phyloP scores from a whole-genome alignment of 2,329 filamentous ascomycete genomes.

The Colletotrichum theobromicola region DNA sequence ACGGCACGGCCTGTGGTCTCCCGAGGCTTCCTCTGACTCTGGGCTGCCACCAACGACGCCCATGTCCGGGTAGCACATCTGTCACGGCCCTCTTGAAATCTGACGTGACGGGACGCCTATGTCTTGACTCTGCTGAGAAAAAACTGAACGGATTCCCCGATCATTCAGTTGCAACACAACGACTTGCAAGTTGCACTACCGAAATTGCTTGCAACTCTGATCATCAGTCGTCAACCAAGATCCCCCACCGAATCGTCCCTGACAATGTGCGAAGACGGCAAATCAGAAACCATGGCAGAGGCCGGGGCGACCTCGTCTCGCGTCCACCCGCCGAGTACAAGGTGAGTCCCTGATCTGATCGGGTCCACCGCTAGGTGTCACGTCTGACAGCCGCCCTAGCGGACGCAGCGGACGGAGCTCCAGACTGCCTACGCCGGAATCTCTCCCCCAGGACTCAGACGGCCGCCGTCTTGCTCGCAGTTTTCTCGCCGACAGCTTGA shows the following conservation, averaged over 20 bases:
- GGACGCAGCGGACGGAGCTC: conserved; percentile 9
- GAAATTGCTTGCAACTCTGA: neutral
- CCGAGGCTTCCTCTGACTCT: neutral
- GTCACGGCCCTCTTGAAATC: neutral
- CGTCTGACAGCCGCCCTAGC: conserved; percentile 1
- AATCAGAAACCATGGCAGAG: neutral
- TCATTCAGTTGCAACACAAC: neutral
- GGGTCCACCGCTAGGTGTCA: neutral
- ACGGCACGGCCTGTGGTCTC: neutral
- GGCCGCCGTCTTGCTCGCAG: conserved; percentile 2
- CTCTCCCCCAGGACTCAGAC: neutral
- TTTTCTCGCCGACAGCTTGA: conserved; percentile 11
- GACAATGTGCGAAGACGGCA: conserved; percentile 4
- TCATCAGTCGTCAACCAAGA: neutral
- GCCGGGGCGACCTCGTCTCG: conserved; percentile 9
- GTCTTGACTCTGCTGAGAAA: neutral
- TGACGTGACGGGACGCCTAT: neutral
- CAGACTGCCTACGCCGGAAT: conserved; percentile 2
- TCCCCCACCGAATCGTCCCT: neutral
- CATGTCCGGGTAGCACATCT: neutral
- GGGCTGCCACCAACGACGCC: neutral
- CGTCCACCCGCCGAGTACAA: conserved; percentile 10
- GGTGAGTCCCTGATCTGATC: neutral
- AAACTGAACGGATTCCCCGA: neutral
- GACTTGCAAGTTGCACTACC: neutral